Evolutionary conservation across 2,329 filamentous ascomycete genomes (phyloP), one percentile per base, ranked within the genome.

Genomic region (Fusarium sp.): DNA sequence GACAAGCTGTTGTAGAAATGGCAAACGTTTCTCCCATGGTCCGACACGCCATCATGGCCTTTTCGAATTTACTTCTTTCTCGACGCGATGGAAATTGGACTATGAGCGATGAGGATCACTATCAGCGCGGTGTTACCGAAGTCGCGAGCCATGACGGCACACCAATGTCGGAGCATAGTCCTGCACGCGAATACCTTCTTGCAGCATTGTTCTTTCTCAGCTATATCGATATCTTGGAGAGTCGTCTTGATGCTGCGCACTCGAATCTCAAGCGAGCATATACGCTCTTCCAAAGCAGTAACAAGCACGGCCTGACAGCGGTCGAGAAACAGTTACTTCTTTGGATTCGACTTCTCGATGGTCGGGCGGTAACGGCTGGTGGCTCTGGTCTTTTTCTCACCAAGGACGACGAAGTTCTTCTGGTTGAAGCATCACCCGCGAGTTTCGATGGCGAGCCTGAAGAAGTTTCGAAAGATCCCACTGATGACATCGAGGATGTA

Each of bases 271-370:
- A 86, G 65, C 81, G 84, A 17, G 86, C 86, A 2, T 87, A 88
- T 63, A 66, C 72, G 6, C 62, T 87, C 7, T 85, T 88, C 61
- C 83, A 83, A 61, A 78, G 76, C n/a, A 81, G 81, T 27, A 79
- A 82, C 22, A 83, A 83, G 62, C 65, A 70, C 7, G 77, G 78
- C 17, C 80, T 85, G 44, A 77, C 79, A 4, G 69, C 80, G 2
- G 71, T 83, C 6, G 86, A 88, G 71, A 83, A 84, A 66, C 83
- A 86, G 13, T 73, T 89, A 0, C 80, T 89, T 38, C 84, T 85
- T 5, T 89, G 87, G 87, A 82, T 89, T 39, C 84, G 87, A 7
- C 80, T 89, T 5, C 81, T 89, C 6, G 87, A 89, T 70, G 87
- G 85, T 3, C 82, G 87, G 14, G 86, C 87, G 7, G 86, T 88